Base-by-base conservation (phyloP, 2,329 filamentous ascomycete genomes). In the Conoideocrella luteorostrata region DNA sequence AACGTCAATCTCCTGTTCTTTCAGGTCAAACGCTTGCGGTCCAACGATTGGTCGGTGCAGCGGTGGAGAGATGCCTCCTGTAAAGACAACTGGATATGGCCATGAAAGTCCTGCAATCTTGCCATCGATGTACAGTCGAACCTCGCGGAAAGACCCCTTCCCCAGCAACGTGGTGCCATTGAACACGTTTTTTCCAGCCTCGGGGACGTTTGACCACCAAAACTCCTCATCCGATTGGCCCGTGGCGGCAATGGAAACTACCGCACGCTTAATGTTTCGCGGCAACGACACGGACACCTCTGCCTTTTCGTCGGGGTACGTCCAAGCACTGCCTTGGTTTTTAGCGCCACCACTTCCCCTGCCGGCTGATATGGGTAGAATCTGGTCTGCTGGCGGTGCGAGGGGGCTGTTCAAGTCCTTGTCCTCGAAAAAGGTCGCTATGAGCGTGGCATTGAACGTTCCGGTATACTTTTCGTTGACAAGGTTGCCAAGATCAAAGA, bases 61-160 rank as follows among this genome's bases (percentile, higher is more conserved):
- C 1, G 80, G 79, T 4, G 86, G 86, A 1, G 84, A 82, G 5
- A 94, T 72, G 2, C 87, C 87, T 3, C 88, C 88, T 0, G 88
- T 90, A 54, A 90, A 91, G 39, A 94, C 82, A 15, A 88, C 74
- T 0, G 87, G 86, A 54, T 86, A 91, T 1, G 88, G 88, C 86
- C 85, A 93, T 24, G 80, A 76, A 2, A 89, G 79, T 2, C 87
- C 88, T 2, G 84, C 85, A 18, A 91, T 63, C 15, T 74, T 65
- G 1, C 77, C 84, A 56, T 94, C 87, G 41, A 94, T 86, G 34
- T 77, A 68, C 1, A 93, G 67, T 53, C 90, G 86, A 1, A 93
- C 73, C 64, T 94, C 88, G 18, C 88, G 79, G 59, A 86, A 91
- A 1, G 86, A 80, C 5, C 83, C 83, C 53, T 78, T 79, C 0